phyloP scores from a whole-genome alignment of 805 yeast genomes.

The Yarrowia hollandica region DNA sequence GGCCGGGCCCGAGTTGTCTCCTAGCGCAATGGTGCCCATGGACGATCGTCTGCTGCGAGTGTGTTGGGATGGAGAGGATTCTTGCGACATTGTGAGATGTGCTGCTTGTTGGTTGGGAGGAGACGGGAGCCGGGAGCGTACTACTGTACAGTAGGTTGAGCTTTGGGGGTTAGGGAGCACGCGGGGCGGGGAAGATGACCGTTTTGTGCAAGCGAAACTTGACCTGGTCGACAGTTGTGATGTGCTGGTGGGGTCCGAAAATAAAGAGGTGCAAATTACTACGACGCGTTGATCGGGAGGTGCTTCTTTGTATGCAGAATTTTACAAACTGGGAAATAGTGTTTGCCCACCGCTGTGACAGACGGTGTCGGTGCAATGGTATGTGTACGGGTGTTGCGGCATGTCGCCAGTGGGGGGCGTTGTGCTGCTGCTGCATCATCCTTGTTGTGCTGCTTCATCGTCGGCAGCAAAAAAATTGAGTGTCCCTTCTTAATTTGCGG shows the following conservation, averaged over 20 bases:
- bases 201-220: no score
- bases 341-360: no score
- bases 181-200: not conserved
- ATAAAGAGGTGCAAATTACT: not conserved
- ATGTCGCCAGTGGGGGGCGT: no score
- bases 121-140: not conserved
- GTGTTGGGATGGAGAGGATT: not conserved
- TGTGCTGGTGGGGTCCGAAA: not conserved
- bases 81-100: not conserved
- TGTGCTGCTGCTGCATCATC: no score
- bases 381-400: not conserved
- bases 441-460: no score
- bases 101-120: not conserved
- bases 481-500: no score
- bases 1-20: constrained; percentile 68
- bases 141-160: no score
- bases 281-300: not conserved
- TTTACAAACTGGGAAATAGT: not conserved
- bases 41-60: constrained; percentile 54
- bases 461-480: no score
- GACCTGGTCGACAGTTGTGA: no score
- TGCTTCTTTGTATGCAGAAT: constrained; percentile 5
- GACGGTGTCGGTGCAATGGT: no score
- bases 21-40: constrained; percentile 71
- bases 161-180: not conserved